Base-by-base conservation (phyloP, 768 basidiomycete genomes). In the Leccinellum albellum region DNA sequence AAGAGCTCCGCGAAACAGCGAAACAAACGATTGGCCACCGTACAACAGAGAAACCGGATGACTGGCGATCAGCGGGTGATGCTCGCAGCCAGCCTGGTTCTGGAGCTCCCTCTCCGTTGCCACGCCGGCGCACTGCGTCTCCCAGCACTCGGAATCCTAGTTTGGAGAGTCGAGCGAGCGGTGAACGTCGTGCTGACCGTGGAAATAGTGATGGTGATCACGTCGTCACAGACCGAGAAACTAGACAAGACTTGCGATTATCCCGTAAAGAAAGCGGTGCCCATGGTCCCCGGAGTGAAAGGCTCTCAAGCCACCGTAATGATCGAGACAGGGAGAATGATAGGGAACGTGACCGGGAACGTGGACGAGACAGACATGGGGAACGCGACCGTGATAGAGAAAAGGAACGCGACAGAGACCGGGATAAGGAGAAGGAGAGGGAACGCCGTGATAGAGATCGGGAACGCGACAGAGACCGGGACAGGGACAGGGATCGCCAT, bases 1-100 rank as follows among this genome's bases (percentile, higher is more conserved):
- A 91, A 62, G 90, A 90, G 64, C 78, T 91, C 15, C 81, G 91
- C 50, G 88, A 89, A 67, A 90, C 87, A 3, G 90, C 89, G 6
- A 88, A 86, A 64, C 86, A 88, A 65, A 79, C 82, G 15, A 80
- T 85, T 44, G 69, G 68, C 33, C 77, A 69, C 17, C 70, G 75
- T 35, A 62, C 60, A 45, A 56, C 68, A 44, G 83, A 64, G 62
- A 76, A 66, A 57, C 60, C 64, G 21, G 81, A 82, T 29, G 78
- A 79, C 49, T 77, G 73, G 35, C 64, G 65, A 53, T 64, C 58
- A 35, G 66, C 61, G 6, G 64, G 64, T 15, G 79, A 80, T 50
- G 64, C 70, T 14, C 80, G 82, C 20, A 74, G 72, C 61, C 80
- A 79, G 51, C 77, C 76, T 64, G 79, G 77, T n/a, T 82, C 80